Percentiles rank a stretch among this genome's conserved stretches.
Conservation (phyloP, 1,139 yeast species). For the Wickerhamiella infanticola region DNA sequence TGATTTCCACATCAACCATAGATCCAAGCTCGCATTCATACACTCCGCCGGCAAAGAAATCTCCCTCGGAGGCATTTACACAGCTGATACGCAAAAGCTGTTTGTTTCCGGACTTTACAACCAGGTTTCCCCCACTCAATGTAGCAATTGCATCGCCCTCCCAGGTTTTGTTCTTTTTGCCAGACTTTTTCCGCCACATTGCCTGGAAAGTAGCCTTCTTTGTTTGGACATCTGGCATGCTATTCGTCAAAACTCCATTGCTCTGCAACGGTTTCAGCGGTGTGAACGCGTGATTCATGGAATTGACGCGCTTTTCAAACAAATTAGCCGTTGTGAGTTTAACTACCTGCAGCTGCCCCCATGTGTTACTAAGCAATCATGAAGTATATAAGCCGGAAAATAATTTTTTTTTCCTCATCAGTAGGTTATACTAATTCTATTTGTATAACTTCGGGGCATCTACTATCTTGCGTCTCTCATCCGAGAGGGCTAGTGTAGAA, state of each 20-base stretch:
- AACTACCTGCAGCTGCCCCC: neutral
- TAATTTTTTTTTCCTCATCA: conserved; percentile 11
- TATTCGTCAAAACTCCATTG: neutral
- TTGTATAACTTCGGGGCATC: conserved; percentile 17
- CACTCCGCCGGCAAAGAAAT: conserved; percentile 5
- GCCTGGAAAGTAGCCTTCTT: neutral
- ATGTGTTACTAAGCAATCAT: neutral
- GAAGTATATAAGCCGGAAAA: neutral
- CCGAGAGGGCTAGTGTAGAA: conserved; percentile 5
- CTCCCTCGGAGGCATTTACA: conserved; percentile 25
- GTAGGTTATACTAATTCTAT: conserved; percentile 18
- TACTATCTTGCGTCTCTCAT: neutral
- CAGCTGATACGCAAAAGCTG: conserved; percentile 17
- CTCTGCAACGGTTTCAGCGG: too few species aligned
- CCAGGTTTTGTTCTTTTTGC: conserved; percentile 83
- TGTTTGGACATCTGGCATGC: neutral
- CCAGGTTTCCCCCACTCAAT: conserved; percentile 15
- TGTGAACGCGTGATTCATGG: too few species aligned
- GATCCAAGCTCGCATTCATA: conserved; percentile 11
- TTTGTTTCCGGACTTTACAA: conserved; percentile 16
- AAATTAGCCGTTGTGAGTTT: too few species aligned
- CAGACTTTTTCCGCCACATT: conserved; percentile 57
- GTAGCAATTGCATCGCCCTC: conserved; percentile 70
- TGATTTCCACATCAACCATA: neutral
- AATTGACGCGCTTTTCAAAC: too few species aligned